These are phyloP conservation scores for Magnaporthiopsis rhizophila DNA, from an alignment of 2,329 filamentous ascomycete species.

Conservation along the genomic window DNA sequence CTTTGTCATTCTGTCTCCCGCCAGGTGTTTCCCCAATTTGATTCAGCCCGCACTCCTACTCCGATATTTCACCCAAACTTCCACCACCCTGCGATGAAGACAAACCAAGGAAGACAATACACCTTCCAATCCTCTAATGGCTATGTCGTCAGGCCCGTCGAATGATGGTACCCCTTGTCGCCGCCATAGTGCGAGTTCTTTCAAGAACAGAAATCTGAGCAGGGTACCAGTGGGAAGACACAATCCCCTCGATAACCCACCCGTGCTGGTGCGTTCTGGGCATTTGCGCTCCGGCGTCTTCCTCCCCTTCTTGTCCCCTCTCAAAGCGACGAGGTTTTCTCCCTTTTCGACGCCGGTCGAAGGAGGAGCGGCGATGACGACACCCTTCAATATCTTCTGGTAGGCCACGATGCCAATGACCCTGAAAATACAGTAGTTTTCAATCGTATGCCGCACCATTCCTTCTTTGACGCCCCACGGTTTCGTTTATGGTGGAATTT, in stretches of 20 bases:
- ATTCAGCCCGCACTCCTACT: neutral
- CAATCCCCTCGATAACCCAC: neutral
- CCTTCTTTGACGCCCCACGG: neutral
- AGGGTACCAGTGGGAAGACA: conserved; percentile 9
- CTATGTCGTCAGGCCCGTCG: neutral
- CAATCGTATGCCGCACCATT: conserved; percentile 6
- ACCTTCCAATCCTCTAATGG: neutral
- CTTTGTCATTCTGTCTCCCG: neutral
- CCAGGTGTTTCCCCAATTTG: neutral
- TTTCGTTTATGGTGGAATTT: neutral
- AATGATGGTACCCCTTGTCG: neutral
- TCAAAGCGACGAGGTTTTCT: neutral
- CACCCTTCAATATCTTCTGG: neutral
- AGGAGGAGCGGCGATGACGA: neutral
- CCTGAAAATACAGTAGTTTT: conserved; percentile 5
- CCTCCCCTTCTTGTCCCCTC: neutral
- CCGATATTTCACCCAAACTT: neutral
- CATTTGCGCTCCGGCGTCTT: neutral
- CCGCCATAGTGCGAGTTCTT: conserved; percentile 4
- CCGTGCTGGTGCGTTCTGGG: too few relatives aligned
- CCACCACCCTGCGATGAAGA: conserved; percentile 5
- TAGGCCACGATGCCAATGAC: neutral
- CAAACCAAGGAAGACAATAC: neutral
- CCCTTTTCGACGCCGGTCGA: neutral
- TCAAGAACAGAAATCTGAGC: conserved; percentile 29